phyloP scores from a whole-genome alignment of 352 stramenopile genomes.

The Globisporangium takayamanum region DNA sequence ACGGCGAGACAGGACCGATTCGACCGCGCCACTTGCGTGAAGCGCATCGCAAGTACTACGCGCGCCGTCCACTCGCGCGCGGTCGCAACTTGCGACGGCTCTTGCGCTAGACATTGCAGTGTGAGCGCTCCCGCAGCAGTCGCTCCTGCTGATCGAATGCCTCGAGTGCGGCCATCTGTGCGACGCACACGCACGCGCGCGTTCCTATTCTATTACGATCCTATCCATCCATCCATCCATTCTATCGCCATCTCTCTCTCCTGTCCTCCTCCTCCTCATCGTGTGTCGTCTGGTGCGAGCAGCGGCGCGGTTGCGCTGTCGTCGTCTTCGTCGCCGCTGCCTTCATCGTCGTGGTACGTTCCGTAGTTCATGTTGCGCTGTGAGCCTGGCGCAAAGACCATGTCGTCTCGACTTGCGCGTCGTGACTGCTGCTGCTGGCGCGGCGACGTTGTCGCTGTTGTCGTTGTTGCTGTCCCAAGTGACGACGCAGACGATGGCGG shows the following conservation, averaged over 20 bases:
- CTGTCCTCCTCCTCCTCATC: constrained; percentile 1
- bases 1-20: constrained; percentile 70
- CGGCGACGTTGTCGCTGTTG: background rate
- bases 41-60: constrained; percentile 82
- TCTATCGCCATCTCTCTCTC: background rate
- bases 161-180: background rate
- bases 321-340: constrained; percentile 2
- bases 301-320: constrained; percentile 4
- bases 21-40: constrained; percentile 68
- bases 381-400: constrained; percentile 12
- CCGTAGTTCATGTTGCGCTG: constrained; percentile 18
- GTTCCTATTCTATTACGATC: constrained; percentile 19
- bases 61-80: constrained; percentile 52
- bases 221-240: constrained; percentile 7
- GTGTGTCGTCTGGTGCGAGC: constrained; percentile 15
- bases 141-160: background rate
- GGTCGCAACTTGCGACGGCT: constrained; percentile 54
- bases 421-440: background rate
- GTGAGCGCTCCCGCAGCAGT: too few species aligned
- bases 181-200: constrained; percentile 2
- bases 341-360: constrained; percentile 14
- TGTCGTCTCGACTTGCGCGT: constrained; percentile 31
- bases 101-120: constrained; percentile 22
- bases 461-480: constrained; percentile 13
- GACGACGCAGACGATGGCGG: constrained; percentile 34